Evolutionary conservation across 2,329 filamentous ascomycete genomes (phyloP).

Genomic region (Metarhizium album): DNA sequence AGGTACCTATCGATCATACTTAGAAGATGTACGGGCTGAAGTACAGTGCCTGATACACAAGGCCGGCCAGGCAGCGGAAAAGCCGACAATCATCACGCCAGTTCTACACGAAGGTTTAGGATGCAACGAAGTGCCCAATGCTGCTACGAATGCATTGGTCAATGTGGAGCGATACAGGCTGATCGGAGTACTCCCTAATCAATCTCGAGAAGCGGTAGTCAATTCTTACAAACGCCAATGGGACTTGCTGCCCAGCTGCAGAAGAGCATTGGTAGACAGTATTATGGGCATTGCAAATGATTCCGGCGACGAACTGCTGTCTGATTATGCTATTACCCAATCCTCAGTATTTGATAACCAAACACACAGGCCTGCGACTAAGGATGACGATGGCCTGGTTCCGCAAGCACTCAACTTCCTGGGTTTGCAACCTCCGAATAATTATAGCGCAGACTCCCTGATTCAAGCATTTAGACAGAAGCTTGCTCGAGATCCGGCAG

Average conservation of each 20-base stretch:
- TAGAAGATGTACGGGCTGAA: slow-evolving; percentile 39
- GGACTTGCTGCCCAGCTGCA: slow-evolving; percentile 22
- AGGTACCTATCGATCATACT: slow-evolving; percentile 33
- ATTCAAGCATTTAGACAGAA: slow-evolving; percentile 25
- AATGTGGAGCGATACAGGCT: slow-evolving; percentile 23
- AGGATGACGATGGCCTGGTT: slow-evolving; percentile 21
- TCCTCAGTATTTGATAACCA: slow-evolving; percentile 30
- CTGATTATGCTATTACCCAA: slow-evolving; percentile 27
- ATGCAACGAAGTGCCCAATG: slow-evolving; percentile 19
- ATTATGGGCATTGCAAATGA: slow-evolving; percentile 25
- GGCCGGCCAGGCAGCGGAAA: slow-evolving; percentile 20
- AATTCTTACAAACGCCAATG: slow-evolving; percentile 31
- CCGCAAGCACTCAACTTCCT: slow-evolving; percentile 24
- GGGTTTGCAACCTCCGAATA: slow-evolving; percentile 24
- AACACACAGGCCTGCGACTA: slow-evolving; percentile 15
- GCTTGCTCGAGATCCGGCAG: slow-evolving; percentile 19
- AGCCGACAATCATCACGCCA: slow-evolving; percentile 18
- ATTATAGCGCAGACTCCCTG: slow-evolving; percentile 22
- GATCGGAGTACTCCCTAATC: slow-evolving; percentile 27
- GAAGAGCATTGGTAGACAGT: slow-evolving; percentile 21
- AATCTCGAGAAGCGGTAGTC: slow-evolving; percentile 23
- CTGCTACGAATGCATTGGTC: slow-evolving; percentile 17
- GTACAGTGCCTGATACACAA: slow-evolving; percentile 32
- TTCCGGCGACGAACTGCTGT: slow-evolving; percentile 21
- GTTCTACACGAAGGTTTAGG: slow-evolving; percentile 22